Conservation (phyloP, 768 basidiomycete species). For the Cystobasidiopsis lactophilus region DNA sequence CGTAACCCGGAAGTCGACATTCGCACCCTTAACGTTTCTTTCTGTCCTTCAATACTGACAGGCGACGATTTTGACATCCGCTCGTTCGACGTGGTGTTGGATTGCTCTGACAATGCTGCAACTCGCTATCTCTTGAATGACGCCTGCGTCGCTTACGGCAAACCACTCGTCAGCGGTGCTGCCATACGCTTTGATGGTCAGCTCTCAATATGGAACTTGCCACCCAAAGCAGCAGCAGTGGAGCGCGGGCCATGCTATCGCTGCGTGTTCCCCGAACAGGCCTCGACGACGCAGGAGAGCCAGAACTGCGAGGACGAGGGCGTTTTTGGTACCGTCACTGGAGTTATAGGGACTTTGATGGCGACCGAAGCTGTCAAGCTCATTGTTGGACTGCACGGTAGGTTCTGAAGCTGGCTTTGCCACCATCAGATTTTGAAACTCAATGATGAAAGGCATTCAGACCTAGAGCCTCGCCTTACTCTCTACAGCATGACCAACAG, state of each 20-base stretch:
- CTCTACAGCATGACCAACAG: slow-evolving; percentile 48
- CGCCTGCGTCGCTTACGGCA: slow-evolving; percentile 47
- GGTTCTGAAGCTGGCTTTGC: neutral
- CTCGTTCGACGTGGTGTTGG: slow-evolving; percentile 55
- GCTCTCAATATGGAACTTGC: slow-evolving; percentile 23
- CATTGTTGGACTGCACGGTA: slow-evolving; percentile 25
- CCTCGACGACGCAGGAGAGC: slow-evolving; percentile 32
- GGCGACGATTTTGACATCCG: slow-evolving; percentile 3
- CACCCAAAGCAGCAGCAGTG: slow-evolving; percentile 4
- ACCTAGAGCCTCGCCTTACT: slow-evolving; percentile 41
- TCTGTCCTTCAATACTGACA: slow-evolving; percentile 18
- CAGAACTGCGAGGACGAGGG: slow-evolving; percentile 76
- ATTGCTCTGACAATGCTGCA: slow-evolving; percentile 83
- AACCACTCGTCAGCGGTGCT: slow-evolving; percentile 75
- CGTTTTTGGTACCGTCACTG: slow-evolving; percentile 69
- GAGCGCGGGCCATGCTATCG: slow-evolving; percentile 66
- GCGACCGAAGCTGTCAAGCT: slow-evolving; percentile 72
- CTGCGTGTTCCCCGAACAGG: slow-evolving; percentile 69
- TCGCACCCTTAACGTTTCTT: slow-evolving; percentile 29
- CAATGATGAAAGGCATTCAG: too few relatives aligned
- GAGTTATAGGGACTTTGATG: slow-evolving; percentile 71
- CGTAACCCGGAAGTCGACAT: slow-evolving; percentile 50
- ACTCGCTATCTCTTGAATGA: slow-evolving; percentile 88
- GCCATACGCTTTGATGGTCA: slow-evolving; percentile 36
- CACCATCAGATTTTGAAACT: too few relatives aligned